Conservation (phyloP, 2,329 filamentous ascomycete genomes). For the Dactylonectria estremocensis region DNA sequence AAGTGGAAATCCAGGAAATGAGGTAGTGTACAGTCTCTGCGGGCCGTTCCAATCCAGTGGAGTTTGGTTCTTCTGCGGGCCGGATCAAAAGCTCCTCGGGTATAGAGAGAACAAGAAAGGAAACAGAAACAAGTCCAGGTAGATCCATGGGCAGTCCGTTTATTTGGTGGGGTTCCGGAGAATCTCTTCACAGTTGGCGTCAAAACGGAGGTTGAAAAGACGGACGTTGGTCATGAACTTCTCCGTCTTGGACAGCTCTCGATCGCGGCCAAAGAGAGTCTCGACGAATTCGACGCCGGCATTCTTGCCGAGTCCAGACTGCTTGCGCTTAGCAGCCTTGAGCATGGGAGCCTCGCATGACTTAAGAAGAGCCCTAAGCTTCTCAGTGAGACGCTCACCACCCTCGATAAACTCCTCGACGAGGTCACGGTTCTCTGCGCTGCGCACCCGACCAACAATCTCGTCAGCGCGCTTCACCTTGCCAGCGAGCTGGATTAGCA, state of each 20-base stretch:
- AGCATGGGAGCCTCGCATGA: conserved; percentile 96
- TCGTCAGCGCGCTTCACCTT: conserved; percentile 95
- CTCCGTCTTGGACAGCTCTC: conserved; percentile 91
- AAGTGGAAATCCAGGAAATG: conserved; percentile 45
- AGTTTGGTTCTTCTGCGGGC: conserved; percentile 39
- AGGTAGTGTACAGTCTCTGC: conserved; percentile 50
- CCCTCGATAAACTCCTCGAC: conserved; percentile 92
- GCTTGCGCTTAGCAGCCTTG: conserved; percentile 84
- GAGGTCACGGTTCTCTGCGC: conserved; percentile 81
- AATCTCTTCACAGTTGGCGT: conserved; percentile 95
- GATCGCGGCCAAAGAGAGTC: conserved; percentile 92
- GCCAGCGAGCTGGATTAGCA: conserved; percentile 92
- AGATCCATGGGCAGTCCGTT: conserved; percentile 46
- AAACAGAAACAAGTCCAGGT: conserved; percentile 44
- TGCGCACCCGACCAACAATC: conserved; percentile 79
- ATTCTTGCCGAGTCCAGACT: conserved; percentile 83
- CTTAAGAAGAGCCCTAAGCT: conserved; percentile 89
- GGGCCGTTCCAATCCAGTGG: conserved; percentile 45
- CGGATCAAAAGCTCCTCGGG: conserved; percentile 42
- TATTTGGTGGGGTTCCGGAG: conserved; percentile 74
- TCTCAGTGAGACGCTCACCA: conserved; percentile 88
- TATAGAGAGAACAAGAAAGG: conserved; percentile 39
- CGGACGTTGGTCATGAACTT: conserved; percentile 92
- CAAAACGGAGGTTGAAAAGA: conserved; percentile 93
- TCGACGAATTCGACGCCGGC: conserved; percentile 96